Evolutionary conservation across 2,329 filamentous ascomycete species (phyloP), one percentile per base, ranked within the genome.

Genomic region (Camptophora hylomeconis): DNA sequence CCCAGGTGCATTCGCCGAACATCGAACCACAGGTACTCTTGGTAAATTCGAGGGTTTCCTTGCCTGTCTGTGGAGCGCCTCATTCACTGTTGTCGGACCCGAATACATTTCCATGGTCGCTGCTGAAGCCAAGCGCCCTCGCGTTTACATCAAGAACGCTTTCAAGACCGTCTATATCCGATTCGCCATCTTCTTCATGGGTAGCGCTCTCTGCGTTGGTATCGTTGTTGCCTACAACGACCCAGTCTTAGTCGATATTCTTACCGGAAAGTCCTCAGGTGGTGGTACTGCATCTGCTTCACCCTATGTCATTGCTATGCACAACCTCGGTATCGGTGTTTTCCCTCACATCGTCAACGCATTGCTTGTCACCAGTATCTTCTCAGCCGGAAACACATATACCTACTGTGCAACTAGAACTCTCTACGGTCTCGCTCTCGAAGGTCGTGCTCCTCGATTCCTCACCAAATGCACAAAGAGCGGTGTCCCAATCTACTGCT

Each of bases 131-230:
- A 68, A 76, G 42, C 75, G 77, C 37, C 76, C 76, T 0, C 68
- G 75, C 5, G 58, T 56, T n/a, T 64, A 75, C 13, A 72, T 86
- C 55, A 76, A 75, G 1, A 69, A 67, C 14, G 79, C 79, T 2
- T 82, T 73, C 52, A 76, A 78, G 33, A 70, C 75, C 31, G 75
- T 82, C 2, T 80, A 81, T 48, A 82, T 78, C 54, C 74, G 80
- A n/a, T 59, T 84, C 16, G 73, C 75, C 1, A 55, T 69, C 10
- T 84, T 84, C 51, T 83, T 82, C 54, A 65, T 80, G 22, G 63
- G 78, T 1, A 77, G 77, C 1, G 71, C 76, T 0, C 61, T 84
- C 3, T 70, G 66, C 11, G 72, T 80, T 5, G 75, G 76, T 3
- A 74, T 81, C 26, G 50, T 80, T 14, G 67, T 82, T 20, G 64